Evolutionary conservation across 495 filamentous ascomycete species (phyloP).

Genomic region (Penicillium mononematosum): DNA sequence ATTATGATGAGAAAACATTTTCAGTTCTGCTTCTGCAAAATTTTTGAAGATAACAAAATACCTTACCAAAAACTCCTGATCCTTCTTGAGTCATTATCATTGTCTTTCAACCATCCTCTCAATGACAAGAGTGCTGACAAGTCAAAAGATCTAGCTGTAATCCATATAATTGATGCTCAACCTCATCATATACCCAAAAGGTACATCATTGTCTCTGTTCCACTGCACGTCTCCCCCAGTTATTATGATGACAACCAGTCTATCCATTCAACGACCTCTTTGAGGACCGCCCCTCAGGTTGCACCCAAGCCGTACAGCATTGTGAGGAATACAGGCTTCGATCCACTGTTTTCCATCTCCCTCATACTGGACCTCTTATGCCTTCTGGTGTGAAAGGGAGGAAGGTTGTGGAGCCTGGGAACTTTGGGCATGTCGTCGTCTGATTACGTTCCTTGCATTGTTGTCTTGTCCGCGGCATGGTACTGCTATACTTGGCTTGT

Average conservation of each 20-base stretch:
- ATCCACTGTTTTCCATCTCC: constrained; percentile 55
- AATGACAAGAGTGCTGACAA: constrained; percentile 11
- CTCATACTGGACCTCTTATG: constrained; percentile 63
- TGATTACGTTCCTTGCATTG: constrained; percentile 20
- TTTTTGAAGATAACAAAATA: constrained; percentile 72
- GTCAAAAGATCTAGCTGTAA: constrained; percentile 23
- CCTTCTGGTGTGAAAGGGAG: constrained; percentile 48
- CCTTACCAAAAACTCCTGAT: constrained; percentile 73
- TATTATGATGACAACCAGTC: constrained; percentile 91
- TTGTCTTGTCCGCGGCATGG: constrained; percentile 25
- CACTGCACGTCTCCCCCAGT: constrained; percentile 8
- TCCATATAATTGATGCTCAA: neutral
- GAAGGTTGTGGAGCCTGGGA: constrained; percentile 87
- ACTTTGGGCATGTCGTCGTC: constrained; percentile 33
- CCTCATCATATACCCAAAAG: neutral
- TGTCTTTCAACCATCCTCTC: constrained; percentile 2
- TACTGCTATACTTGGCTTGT: constrained; percentile 51
- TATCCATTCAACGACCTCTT: constrained; percentile 98
- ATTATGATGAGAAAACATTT: constrained; percentile 72
- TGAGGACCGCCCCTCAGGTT: constrained; percentile 56
- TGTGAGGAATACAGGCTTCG: constrained; percentile 32
- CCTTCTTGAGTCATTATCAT: constrained; percentile 12
- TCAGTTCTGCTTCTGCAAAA: constrained; percentile 97
- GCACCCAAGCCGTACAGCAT: constrained; percentile 23
- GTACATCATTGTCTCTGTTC: constrained; percentile 13